A percentile compares a stretch with the other conserved stretches of the same genome.
These are phyloP conservation scores for Singerocomus inundabilis DNA, from an alignment of 1,284 basidiomycete species.

Conservation along the genomic window DNA sequence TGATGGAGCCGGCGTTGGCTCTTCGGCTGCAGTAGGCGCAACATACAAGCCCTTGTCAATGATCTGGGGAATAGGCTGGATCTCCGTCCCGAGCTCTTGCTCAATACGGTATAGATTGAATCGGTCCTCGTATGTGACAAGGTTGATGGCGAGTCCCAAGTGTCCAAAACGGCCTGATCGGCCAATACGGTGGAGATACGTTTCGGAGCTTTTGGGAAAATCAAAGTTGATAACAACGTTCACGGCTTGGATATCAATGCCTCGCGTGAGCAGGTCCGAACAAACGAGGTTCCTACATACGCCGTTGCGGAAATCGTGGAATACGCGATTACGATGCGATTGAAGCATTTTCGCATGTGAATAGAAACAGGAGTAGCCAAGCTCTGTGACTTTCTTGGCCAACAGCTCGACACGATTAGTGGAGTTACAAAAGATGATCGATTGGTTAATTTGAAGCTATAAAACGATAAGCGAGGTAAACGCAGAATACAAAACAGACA, in stretches of 20 bases:
- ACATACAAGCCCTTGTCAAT: constrained; percentile 96
- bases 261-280: constrained; percentile 93
- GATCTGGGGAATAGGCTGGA: constrained; percentile 89
- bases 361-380: constrained; percentile 99
- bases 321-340: constrained; percentile 97
- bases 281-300: constrained; percentile 98
- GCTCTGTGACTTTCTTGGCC: constrained; percentile 98
- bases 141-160: constrained; percentile 94
- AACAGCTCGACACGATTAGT: constrained; percentile 99
- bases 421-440: constrained; percentile 99
- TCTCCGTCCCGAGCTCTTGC: constrained; percentile 97
- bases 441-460: constrained; percentile 99
- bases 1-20: constrained; percentile 42
- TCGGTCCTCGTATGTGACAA: constrained; percentile 94
- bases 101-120: constrained; percentile 99
- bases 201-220: constrained; percentile 98
- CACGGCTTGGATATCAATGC: constrained; percentile 99
- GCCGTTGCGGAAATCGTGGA: constrained; percentile 99
- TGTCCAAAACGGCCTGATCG: constrained; percentile 98
- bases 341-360: constrained; percentile 99
- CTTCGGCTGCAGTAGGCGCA: constrained; percentile 58
- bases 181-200: constrained; percentile 97
- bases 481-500: constrained; percentile 14
- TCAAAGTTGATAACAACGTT: constrained; percentile 99
- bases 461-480: constrained; percentile 8